These are phyloP conservation scores for Westerdykella ornata DNA, from an alignment of 2,329 filamentous ascomycete species.

Conservation along the genomic window DNA sequence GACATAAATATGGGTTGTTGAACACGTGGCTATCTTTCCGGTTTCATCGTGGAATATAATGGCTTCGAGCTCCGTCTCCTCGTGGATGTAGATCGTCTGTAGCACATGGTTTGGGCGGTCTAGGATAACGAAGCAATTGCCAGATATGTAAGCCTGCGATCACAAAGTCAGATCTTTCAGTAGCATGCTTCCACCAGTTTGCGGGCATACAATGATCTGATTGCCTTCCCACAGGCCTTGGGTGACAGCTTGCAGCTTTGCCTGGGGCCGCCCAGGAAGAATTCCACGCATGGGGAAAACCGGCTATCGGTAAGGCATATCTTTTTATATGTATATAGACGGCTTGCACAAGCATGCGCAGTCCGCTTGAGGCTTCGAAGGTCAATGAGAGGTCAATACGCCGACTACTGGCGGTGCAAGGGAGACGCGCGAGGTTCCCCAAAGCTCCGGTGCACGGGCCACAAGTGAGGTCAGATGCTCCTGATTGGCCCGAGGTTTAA, in stretches of 20 bases:
- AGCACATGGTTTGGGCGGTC: conserved; percentile 65
- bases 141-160: conserved; percentile 75
- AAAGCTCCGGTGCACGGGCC: conserved; percentile 31
- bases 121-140: conserved; percentile 79
- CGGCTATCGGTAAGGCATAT: conserved; percentile 22
- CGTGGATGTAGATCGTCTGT: conserved; percentile 86
- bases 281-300: conserved; percentile 60
- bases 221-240: conserved; percentile 66
- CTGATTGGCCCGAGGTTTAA: too few species aligned
- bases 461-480: conserved; percentile 8
- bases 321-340: not conserved
- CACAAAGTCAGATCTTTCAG: not conserved
- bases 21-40: conserved; percentile 78
- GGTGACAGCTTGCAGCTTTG: conserved; percentile 69
- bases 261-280: conserved; percentile 70
- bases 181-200: not conserved
- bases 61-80: conserved; percentile 61
- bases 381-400: too few species aligned
- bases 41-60: conserved; percentile 74
- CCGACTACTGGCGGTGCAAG: too few species aligned
- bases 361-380: too few species aligned
- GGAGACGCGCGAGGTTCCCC: not conserved
- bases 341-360: too few species aligned
- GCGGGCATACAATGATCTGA: conserved; percentile 60
- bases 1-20: conserved; percentile 60